Conservation (phyloP, 768 basidiomycete species). For the Krasilnikovozyma curviuscula region DNA sequence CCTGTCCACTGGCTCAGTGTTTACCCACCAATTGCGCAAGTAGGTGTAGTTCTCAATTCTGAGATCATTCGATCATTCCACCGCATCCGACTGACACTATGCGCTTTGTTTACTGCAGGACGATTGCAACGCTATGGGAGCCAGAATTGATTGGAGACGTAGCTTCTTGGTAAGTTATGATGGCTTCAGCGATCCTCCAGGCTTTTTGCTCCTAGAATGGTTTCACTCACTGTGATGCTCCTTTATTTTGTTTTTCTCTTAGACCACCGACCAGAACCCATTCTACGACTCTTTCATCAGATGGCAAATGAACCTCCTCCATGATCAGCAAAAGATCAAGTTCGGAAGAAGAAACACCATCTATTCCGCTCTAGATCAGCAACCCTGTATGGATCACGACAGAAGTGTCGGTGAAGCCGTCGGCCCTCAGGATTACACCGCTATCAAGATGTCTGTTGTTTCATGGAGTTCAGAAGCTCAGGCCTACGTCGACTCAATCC, state of each 20-base stretch:
- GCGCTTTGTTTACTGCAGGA: constrained; percentile 23
- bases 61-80: background rate
- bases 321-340: constrained; percentile 75
- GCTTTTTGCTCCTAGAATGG: background rate
- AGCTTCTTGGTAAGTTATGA: constrained; percentile 58
- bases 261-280: constrained; percentile 58
- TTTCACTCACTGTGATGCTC: background rate
- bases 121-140: constrained; percentile 75
- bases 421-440: constrained; percentile 89
- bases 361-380: constrained; percentile 95
- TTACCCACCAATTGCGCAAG: constrained; percentile 88
- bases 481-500: constrained; percentile 42
- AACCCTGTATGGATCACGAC: constrained; percentile 99
- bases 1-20: constrained; percentile 79
- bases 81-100: background rate
- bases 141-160: constrained; percentile 92
- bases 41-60: constrained; percentile 25
- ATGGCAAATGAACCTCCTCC: constrained; percentile 92
- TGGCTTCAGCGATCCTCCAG: background rate
- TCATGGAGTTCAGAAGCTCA: constrained; percentile 60
- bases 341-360: constrained; percentile 97
- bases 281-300: constrained; percentile 94
- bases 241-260: background rate
- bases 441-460: constrained; percentile 78
- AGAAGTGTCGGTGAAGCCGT: constrained; percentile 83